Percentiles rank a stretch among this genome's conserved stretches.
phyloP scores from a whole-genome alignment of 2,329 filamentous ascomycete genomes.

The Nothophaeocryptopus gaeumannii region DNA sequence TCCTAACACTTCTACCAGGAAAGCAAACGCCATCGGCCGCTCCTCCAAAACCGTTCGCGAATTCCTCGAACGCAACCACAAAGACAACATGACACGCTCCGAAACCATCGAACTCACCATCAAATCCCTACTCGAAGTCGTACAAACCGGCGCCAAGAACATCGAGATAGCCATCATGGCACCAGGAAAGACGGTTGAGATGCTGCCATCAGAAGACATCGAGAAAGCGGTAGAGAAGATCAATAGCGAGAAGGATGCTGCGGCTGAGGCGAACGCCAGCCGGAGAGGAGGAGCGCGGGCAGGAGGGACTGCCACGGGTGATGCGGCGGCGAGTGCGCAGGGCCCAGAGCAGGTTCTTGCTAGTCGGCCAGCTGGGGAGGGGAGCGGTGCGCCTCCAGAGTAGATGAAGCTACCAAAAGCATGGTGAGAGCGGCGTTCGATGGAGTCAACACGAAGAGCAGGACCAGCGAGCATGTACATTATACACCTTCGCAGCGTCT shows the following conservation, averaged over 20 bases:
- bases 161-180: constrained; percentile 99
- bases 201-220: constrained; percentile 92
- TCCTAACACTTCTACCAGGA: constrained; percentile 57
- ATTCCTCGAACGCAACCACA: constrained; percentile 98
- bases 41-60: constrained; percentile 99
- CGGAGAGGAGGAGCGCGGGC: constrained; percentile 60
- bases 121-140: constrained; percentile 96
- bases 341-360: constrained; percentile 36
- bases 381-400: constrained; percentile 22
- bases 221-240: constrained; percentile 98
- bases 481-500: constrained; percentile 1
- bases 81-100: constrained; percentile 94
- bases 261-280: constrained; percentile 83
- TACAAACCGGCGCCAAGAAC: constrained; percentile 98
- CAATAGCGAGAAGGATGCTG: constrained; percentile 96
- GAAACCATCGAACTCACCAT: constrained; percentile 95
- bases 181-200: constrained; percentile 84
- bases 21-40: constrained; percentile 96
- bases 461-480: constrained; percentile 2
- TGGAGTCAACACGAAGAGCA: neutral
- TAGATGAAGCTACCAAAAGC: constrained; percentile 4
- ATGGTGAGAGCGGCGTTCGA: constrained; percentile 1
- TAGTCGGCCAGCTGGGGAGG: constrained; percentile 36
- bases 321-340: constrained; percentile 25
- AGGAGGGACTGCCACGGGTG: constrained; percentile 27